Evolutionary conservation across 371 early-diverging fungal species (phyloP).

Genomic region (Mortierella sp.): DNA sequence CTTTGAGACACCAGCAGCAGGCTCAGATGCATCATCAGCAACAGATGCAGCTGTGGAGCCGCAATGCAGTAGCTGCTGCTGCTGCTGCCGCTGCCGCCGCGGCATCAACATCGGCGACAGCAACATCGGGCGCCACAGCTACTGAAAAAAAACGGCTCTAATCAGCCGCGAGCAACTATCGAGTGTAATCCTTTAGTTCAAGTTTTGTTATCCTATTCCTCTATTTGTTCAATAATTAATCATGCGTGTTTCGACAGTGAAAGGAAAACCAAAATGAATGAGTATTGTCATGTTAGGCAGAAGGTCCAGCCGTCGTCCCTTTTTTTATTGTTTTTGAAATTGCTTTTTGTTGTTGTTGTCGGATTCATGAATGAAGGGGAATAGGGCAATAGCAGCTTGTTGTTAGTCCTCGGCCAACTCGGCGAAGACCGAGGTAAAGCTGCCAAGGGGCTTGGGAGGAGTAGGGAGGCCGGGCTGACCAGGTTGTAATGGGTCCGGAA

Average conservation of each 20-base stretch:
- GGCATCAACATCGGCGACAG: background rate
- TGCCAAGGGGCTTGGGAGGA: constrained; percentile 15
- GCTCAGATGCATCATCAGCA: constrained; percentile 56
- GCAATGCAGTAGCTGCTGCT: constrained; percentile 38
- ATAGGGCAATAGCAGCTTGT: background rate
- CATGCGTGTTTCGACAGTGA: background rate
- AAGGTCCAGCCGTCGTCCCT: background rate
- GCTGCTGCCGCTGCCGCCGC: constrained; percentile 23
- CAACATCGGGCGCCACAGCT: background rate
- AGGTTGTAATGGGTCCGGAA: background rate
- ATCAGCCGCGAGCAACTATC: background rate
- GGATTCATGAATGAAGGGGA: background rate
- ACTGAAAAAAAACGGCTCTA: background rate
- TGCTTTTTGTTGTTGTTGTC: background rate
- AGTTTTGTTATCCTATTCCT: background rate
- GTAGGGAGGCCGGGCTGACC: background rate
- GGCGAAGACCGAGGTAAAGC: constrained; percentile 29
- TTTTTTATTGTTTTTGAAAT: background rate
- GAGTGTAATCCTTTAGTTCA: background rate
- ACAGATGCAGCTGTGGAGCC: constrained; percentile 54
- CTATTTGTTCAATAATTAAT: background rate
- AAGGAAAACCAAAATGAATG: background rate
- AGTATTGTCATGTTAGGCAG: background rate
- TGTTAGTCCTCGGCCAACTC: constrained; percentile 27
- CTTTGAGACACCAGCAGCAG: constrained; percentile 52